Evolutionary conservation across 495 filamentous ascomycete species (phyloP), one percentile per base, ranked within the genome.

Genomic region (Lasiosphaeria hispida): DNA sequence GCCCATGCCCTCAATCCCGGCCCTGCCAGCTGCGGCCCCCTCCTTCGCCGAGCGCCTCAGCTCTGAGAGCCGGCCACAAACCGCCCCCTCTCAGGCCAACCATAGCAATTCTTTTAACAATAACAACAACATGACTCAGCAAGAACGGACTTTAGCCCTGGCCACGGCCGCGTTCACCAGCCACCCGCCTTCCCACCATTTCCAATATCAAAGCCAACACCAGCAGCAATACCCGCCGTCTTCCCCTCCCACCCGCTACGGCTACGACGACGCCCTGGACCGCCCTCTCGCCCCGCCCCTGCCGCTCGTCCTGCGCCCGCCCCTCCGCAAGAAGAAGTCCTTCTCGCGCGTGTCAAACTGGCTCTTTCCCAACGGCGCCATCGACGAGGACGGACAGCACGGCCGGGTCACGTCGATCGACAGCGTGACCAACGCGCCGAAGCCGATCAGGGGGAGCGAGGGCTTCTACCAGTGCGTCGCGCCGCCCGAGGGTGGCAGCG

Each of bases 311-410:
- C 72, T 81, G 5, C 73, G 77, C 38, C 75, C 74, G 13, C 76
- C 77, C 9, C 64, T 80, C 38, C 68, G 81, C 35, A 83, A 83
- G 66, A 83, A 82, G 73, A 83, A 83, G 58, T 82, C 78, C 17
- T 82, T 83, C 62, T 80, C 78, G 1, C 70, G 77, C 49, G 78
- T 84, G 19, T 82, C 80, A 18, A 75, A 66, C 58, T 84, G 80
- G 81, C 70, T 84, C 6, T 80, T 81, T 64, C 72, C 75, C 19
- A 53, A 59, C 4, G 62, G 43, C 11, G 33, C 11, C 2, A 42
- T 34, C 13, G 17, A 45, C n/a, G 45, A 37, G 4, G n/a, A 4
- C 11, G 10, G 5, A 7, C 35, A 30, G 19, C 37, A 17, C 42
- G 13, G 33, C 14, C 47, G 58, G 11, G 50, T 69, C 48, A 69